Base-by-base conservation (phyloP, 2,329 filamentous ascomycete genomes). In the Fusarium oligoseptatum region DNA sequence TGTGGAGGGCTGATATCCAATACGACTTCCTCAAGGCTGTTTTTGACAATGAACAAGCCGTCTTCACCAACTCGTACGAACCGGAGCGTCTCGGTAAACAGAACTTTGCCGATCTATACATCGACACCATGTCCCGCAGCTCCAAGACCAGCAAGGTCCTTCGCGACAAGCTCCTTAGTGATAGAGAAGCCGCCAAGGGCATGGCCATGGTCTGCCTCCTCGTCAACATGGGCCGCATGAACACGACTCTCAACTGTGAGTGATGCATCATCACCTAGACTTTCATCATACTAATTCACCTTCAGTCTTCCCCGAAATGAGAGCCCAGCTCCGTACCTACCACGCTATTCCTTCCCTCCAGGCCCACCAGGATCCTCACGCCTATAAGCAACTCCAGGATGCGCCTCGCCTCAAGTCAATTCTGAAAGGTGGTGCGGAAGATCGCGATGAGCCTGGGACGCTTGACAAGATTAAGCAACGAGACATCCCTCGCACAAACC, bases 121-220 rank as follows among this genome's bases (percentile, higher is more conserved):
- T 99, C 79, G 97, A 98, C 84, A 96, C 97, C 70, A 98, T 99
- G 96, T 95, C 97, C 4, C 91, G 95, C 83, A 99, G 97, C 85
- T 98, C 95, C 88, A 99, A 99, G 87, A 98, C 96, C 32, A 98
- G 97, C 88, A 98, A 98, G 85, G 97, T 99, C 60, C 88, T 99
- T 74, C 95, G 97, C 83, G 97, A 99, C 84, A 98, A 99, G 87
- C 88, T 99, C 74, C 89, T 98, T 79, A 97, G 93, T 76, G 97
- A 99, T 82, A 92, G 94, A 79, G 92, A 95, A 74, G 95, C 95
- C 24, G 97, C 96, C 39, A 95, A 98, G 82, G 96, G 95, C 80
- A 99, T 99, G 97, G 97, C 97, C 63, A 99, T 99, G 97, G 96
- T 99, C 68, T 99, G 97, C 84, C 86, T 99, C 75, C 86, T 99